These are phyloP conservation scores for Apiospora saccharicola DNA, from an alignment of 2,329 filamentous ascomycete species.

Conservation along the genomic window DNA sequence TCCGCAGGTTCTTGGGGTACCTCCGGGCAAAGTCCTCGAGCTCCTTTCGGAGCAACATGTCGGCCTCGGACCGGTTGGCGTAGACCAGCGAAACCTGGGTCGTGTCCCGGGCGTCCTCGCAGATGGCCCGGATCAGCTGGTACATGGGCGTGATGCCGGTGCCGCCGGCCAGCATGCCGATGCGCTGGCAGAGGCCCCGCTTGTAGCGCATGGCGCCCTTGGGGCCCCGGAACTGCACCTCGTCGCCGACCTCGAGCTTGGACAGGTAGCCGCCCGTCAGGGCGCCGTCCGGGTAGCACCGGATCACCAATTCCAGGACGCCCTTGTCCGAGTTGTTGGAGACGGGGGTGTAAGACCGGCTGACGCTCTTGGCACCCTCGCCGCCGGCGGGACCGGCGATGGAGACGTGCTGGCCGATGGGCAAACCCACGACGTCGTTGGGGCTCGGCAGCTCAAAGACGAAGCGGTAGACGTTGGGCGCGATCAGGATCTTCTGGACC, in stretches of 20 bases:
- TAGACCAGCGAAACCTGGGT: slow-evolving; percentile 66
- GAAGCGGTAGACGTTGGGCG: slow-evolving; percentile 55
- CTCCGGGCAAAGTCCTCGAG: slow-evolving; percentile 60
- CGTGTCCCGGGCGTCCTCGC: slow-evolving; percentile 64
- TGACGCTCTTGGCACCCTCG: slow-evolving; percentile 44
- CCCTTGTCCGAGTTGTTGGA: slow-evolving; percentile 60
- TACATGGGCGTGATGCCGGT: slow-evolving; percentile 64
- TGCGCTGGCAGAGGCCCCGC: slow-evolving; percentile 48
- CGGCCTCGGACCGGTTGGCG: slow-evolving; percentile 64
- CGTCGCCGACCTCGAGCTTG: slow-evolving; percentile 55
- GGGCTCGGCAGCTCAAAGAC: slow-evolving; percentile 56
- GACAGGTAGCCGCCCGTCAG: slow-evolving; percentile 59
- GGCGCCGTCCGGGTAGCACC: slow-evolving; percentile 57
- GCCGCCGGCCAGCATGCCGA: slow-evolving; percentile 64
- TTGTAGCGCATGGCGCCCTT: slow-evolving; percentile 64
- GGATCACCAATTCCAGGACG: slow-evolving; percentile 58
- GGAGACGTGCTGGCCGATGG: slow-evolving; percentile 64
- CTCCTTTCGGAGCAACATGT: slow-evolving; percentile 65
- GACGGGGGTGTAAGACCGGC: slow-evolving; percentile 62
- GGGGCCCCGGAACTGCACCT: slow-evolving; percentile 60
- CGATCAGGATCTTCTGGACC: slow-evolving; percentile 46
- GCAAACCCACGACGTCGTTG: slow-evolving; percentile 57
- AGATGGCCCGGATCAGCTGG: slow-evolving; percentile 69
- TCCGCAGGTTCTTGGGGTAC: slow-evolving; percentile 61
- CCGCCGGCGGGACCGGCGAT: slow-evolving; percentile 57